Evolutionary conservation across 768 basidiomycete species (phyloP).

Genomic region (Cytidiella melzeri): DNA sequence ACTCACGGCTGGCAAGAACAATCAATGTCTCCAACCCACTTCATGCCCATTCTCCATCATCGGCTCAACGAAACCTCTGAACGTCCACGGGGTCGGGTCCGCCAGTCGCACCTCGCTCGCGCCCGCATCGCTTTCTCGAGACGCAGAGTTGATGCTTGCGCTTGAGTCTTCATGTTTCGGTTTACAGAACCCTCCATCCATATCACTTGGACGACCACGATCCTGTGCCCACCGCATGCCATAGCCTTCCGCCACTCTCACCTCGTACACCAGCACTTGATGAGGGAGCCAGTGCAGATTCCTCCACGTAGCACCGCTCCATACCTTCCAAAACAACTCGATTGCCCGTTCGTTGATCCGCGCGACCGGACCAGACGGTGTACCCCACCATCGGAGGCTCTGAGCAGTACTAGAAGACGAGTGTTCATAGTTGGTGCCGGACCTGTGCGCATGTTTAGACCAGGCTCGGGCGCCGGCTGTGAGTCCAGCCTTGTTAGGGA

Average conservation of each 20-base stretch:
- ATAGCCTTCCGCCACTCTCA: constrained; percentile 52
- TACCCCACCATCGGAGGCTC: constrained; percentile 53
- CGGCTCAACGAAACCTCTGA: constrained; percentile 63
- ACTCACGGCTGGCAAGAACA: neutral
- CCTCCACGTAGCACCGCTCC: constrained; percentile 48
- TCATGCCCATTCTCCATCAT: constrained; percentile 66
- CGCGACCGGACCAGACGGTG: constrained; percentile 45
- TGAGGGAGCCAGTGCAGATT: constrained; percentile 67
- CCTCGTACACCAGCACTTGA: constrained; percentile 55
- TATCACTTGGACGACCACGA: constrained; percentile 20
- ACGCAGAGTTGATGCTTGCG: neutral
- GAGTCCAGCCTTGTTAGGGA: constrained; percentile 44
- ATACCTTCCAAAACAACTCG: constrained; percentile 46
- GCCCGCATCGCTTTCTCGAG: neutral
- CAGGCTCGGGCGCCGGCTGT: constrained; percentile 59
- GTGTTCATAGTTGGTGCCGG: constrained; percentile 5
- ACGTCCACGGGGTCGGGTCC: constrained; percentile 39
- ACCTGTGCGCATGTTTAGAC: constrained; percentile 58
- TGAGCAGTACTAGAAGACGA: neutral
- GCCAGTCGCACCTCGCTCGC: neutral
- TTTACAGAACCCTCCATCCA: neutral
- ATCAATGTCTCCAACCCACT: constrained; percentile 47
- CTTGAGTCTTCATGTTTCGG: neutral
- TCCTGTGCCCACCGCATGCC: constrained; percentile 65
- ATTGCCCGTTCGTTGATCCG: constrained; percentile 48